Base-by-base conservation (phyloP, 306 rosid species). In the Vicia sativa region DNA sequence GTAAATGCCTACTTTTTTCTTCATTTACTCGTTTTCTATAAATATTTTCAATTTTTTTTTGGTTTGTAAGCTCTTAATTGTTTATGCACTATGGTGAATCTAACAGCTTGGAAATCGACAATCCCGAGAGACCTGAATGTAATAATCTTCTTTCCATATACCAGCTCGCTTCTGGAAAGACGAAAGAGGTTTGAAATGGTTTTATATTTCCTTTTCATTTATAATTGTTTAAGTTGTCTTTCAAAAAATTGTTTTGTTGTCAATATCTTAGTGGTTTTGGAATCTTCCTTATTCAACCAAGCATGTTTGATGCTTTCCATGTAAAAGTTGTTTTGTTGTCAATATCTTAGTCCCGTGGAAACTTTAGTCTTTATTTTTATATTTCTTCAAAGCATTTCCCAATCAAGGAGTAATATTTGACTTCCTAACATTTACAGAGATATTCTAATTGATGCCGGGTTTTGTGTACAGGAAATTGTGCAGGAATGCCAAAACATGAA, bases 121-220 rank as follows among this genome's bases (percentile, higher is more conserved):
- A 93, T 85, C 82, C 92, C 16, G 97, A 88, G 79, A 88, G 99
- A 81, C 97, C 98, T 8, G 98, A 93, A 78, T 93, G 96, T 84
- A 80, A 79, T 82, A 92, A 92, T 80, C 97, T 93, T 82, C 96
- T 93, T 62, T 86, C 99, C 69, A 76, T 90, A 75, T 93, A 88
- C 72, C 97, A 90, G 83, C 91, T 93, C 41, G 25, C 82, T 72
- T 80, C 90, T 21, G 89, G 83, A 69, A 90, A 85, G 86, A 72
- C 87, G n/a, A 90, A 93, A 82, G 96, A 88, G 96, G 98, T 92
- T 65, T 52, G 35, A 48, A 68, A 61, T 71, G 21, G 74, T 48
- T 67, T 67, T 34, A 37, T 41, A 23, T 39, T 23, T 31, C 18
- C 12, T 41, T 46, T 71, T 44, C 28, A 61, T 18, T n/a, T 75